Percentiles rank a stretch among this genome's conserved stretches.
phyloP scores from a whole-genome alignment of 2,329 filamentous ascomycete species.

The Daldinia eschscholtzii region DNA sequence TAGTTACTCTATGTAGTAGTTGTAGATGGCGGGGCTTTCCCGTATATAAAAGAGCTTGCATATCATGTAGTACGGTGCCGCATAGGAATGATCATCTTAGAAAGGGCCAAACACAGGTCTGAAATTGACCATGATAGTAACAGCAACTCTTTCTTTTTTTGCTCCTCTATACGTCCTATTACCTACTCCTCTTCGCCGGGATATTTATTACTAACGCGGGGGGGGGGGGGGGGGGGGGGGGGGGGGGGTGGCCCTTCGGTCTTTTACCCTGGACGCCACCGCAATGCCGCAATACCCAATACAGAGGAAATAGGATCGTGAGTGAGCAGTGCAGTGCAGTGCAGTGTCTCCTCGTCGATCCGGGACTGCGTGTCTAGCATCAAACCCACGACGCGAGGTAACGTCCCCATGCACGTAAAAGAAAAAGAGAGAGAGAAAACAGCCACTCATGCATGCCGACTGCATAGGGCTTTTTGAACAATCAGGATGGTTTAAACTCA shows the following conservation, averaged over 20 bases:
- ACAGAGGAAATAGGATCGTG: conserved; percentile 36
- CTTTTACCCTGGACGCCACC: conserved; percentile 37
- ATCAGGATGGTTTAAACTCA: conserved; percentile 32
- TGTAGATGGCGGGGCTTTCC: conserved; percentile 26
- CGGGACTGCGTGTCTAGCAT: conserved; percentile 41
- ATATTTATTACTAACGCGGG: conserved; percentile 37
- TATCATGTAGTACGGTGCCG: conserved; percentile 10
- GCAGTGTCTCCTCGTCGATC: conserved; percentile 40
- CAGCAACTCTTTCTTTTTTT: conserved; percentile 26
- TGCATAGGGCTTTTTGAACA: conserved; percentile 38
- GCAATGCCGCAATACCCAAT: conserved; percentile 28
- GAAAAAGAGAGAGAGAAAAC: background rate
- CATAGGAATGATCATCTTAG: conserved; percentile 28
- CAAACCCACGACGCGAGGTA: conserved; percentile 42
- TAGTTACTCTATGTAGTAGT: background rate
- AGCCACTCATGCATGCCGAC: conserved; percentile 38
- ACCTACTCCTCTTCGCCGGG: conserved; percentile 23
- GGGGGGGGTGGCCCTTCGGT: conserved; percentile 25
- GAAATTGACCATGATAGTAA: conserved; percentile 17
- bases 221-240: conserved; percentile 38
- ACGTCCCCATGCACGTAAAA: conserved; percentile 43
- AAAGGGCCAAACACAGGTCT: conserved; percentile 16
- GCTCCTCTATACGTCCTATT: conserved; percentile 8
- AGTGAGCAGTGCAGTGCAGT: conserved; percentile 12
- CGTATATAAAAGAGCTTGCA: conserved; percentile 19